Evolutionary conservation across 2,329 filamentous ascomycete genomes (phyloP).

Genomic region (Pyrenophora tritici-repentis): DNA sequence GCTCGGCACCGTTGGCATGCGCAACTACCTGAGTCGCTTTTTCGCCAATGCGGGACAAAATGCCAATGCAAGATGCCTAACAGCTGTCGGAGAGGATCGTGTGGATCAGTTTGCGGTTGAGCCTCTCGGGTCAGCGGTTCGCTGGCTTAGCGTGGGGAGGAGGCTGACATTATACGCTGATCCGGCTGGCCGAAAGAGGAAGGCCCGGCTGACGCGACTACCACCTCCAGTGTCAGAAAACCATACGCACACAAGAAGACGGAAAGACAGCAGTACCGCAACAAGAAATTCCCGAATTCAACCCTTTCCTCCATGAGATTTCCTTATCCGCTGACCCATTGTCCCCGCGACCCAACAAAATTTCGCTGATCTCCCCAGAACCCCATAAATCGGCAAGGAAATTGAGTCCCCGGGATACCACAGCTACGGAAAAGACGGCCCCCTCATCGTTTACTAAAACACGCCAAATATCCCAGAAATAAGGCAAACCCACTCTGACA

Average conservation of each 20-base stretch:
- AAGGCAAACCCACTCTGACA: constrained; percentile 2
- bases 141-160: constrained; percentile 7
- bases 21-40: background rate
- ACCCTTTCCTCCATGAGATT: background rate
- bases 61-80: constrained; percentile 14
- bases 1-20: background rate
- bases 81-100: constrained; percentile 4
- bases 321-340: background rate
- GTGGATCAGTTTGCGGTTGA: constrained; percentile 1
- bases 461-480: constrained; percentile 1
- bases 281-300: background rate
- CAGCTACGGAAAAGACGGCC: constrained; percentile 10
- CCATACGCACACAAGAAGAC: background rate
- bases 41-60: constrained; percentile 11
- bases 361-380: constrained; percentile 6
- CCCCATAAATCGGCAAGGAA: constrained; percentile 1
- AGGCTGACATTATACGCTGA: constrained; percentile 5
- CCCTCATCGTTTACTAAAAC: constrained; percentile 2
- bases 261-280: background rate
- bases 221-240: background rate
- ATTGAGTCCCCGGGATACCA: constrained; percentile 1
- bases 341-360: constrained; percentile 6
- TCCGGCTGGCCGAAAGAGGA: constrained; percentile 9
- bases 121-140: constrained; percentile 7
- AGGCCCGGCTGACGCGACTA: constrained; percentile 2